Percentiles rank a stretch among this genome's conserved stretches.
Evolutionary conservation across 2,329 filamentous ascomycete genomes (phyloP).

Genomic region (Cladosporium sp.): DNA sequence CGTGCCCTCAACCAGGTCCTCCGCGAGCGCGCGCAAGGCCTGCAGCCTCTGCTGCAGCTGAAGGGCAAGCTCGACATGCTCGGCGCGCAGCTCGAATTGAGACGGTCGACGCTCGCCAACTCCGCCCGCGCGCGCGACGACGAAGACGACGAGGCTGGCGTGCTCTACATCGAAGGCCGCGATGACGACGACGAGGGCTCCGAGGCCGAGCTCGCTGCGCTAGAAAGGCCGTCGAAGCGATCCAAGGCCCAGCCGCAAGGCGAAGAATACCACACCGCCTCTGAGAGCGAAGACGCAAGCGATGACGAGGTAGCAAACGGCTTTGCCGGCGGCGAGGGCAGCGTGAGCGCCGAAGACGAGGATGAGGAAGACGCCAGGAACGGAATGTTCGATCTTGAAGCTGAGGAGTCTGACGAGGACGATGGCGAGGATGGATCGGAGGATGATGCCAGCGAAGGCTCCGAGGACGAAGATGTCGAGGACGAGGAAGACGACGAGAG

Average conservation of each 20-base stretch:
- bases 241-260: constrained; percentile 6
- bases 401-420: constrained; percentile 35
- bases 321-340: constrained; percentile 34
- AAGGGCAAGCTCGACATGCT: constrained; percentile 96
- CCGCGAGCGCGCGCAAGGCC: constrained; percentile 73
- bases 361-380: constrained; percentile 62
- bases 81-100: constrained; percentile 77
- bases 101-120: constrained; percentile 57
- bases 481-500: constrained; percentile 38
- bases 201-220: constrained; percentile 41
- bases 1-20: constrained; percentile 77
- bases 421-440: constrained; percentile 42
- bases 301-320: constrained; percentile 54
- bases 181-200: constrained; percentile 54
- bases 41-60: constrained; percentile 75
- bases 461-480: constrained; percentile 40
- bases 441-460: constrained; percentile 26
- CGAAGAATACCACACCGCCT: constrained; percentile 28
- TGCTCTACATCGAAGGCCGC: constrained; percentile 84
- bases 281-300: constrained; percentile 70
- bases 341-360: constrained; percentile 53
- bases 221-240: not conserved
- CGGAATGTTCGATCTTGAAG: constrained; percentile 22
- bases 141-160: constrained; percentile 62
- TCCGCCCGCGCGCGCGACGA: constrained; percentile 46